phyloP scores from a whole-genome alignment of 306 rosid species.

The Chamaecrista fasciculata region DNA sequence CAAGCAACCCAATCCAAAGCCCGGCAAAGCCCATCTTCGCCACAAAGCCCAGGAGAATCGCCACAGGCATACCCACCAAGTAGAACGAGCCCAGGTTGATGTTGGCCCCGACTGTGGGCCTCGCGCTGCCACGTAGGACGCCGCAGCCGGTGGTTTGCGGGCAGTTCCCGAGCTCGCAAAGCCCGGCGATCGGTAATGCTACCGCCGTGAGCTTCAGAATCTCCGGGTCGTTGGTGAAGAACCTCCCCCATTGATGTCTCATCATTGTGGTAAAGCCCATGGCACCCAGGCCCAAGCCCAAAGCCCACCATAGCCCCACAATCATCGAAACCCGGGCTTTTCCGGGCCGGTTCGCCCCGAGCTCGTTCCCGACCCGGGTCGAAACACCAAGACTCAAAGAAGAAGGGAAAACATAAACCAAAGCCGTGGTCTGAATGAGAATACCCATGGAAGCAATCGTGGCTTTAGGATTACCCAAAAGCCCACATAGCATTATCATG shows the following conservation, averaged over 20 bases:
- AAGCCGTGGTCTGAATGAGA: constrained; percentile 77
- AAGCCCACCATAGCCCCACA: constrained; percentile 56
- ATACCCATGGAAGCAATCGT: constrained; percentile 94
- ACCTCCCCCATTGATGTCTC: constrained; percentile 79
- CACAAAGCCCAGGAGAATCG: constrained; percentile 62
- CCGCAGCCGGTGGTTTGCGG: constrained; percentile 96
- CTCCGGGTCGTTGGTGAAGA: constrained; percentile 66
- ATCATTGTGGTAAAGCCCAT: constrained; percentile 62
- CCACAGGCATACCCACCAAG: constrained; percentile 88
- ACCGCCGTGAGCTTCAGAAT: constrained; percentile 68
- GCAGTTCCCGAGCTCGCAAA: constrained; percentile 95
- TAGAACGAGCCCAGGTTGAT: constrained; percentile 90
- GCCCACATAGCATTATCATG: constrained; percentile 86
- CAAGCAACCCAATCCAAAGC: constrained; percentile 94
- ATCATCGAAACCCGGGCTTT: constrained; percentile 79
- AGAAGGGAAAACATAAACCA: constrained; percentile 86
- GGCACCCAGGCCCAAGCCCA: constrained; percentile 61
- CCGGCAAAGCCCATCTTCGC: constrained; percentile 70
- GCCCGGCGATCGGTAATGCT: constrained; percentile 78
- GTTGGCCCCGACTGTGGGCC: constrained; percentile 82
- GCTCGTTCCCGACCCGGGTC: constrained; percentile 69
- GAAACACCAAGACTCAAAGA: constrained; percentile 87
- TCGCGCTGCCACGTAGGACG: constrained; percentile 78
- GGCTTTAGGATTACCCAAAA: constrained; percentile 69
- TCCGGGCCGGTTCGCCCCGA: constrained; percentile 76